Evolutionary conservation across 2,329 filamentous ascomycete genomes (phyloP).

Genomic region (Aurifilum marmelostoma): DNA sequence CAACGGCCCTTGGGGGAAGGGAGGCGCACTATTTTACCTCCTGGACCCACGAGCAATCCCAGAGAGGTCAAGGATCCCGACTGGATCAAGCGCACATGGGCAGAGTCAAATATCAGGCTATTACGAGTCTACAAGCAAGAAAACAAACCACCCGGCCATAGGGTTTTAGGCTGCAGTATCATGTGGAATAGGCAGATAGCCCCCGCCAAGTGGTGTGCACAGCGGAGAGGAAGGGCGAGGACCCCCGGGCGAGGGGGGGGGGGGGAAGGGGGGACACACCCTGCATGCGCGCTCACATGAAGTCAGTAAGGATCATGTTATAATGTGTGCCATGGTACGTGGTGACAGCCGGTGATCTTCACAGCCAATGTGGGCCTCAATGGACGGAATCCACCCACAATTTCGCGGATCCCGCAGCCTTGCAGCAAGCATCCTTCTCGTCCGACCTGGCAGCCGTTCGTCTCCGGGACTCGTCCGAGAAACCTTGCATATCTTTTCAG

Average conservation of each 20-base stretch:
- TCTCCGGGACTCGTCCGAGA: not conserved
- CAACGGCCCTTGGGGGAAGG: not conserved
- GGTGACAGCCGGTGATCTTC: not conserved
- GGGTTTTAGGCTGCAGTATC: not conserved
- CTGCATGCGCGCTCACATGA: not conserved
- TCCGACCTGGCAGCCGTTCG: not conserved
- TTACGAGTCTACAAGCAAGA: not conserved
- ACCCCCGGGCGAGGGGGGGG: too few relatives aligned
- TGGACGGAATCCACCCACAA: constrained; percentile 1
- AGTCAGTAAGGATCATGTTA: not conserved
- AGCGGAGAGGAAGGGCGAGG: not conserved
- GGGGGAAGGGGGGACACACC: too few relatives aligned
- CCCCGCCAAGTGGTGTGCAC: not conserved
- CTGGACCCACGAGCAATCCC: not conserved
- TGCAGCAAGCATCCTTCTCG: not conserved
- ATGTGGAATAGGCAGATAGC: not conserved
- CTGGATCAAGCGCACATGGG: not conserved
- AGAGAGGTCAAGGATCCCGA: not conserved
- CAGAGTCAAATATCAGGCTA: not conserved
- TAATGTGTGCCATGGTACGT: not conserved
- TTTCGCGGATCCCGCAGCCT: constrained; percentile 5
- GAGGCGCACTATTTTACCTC: not conserved
- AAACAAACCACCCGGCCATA: not conserved
- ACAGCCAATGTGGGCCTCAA: not conserved
- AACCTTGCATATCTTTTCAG: constrained; percentile 31